Evolutionary conservation across 2,329 filamentous ascomycete species (phyloP), one percentile per base, ranked within the genome.

Genomic region (Beauveria brongniartii): DNA sequence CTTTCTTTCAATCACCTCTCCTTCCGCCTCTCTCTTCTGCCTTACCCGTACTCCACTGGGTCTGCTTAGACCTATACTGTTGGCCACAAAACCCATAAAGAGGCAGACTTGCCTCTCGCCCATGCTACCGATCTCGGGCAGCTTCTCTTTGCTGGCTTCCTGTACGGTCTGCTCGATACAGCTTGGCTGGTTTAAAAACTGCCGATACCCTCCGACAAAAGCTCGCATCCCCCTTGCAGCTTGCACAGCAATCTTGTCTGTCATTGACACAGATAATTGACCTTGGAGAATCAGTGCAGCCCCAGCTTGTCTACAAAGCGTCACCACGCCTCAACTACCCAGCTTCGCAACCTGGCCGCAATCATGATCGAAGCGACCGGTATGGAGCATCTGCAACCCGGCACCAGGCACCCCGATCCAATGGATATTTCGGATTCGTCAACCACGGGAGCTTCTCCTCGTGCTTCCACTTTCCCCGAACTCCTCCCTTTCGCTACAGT

Each of bases 401-500:
- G 5, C 55, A 34, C 22, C 46, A 43, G 46, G 18, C 46, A 53
- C 3, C 12, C 47, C 7, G 48, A 34, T n/a, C 56, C 47, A 18
- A 53, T 59, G 56, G 56, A 53, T 20, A 51, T 59, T 1, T 52
- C 56, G 4, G 56, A 59, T 34, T 18, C 47, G 16, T 44, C 48
- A 22, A 53, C 47, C 7, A 46, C 37, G 12, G 48, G 26, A 20
- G 26, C 56, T 37, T 59, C 56, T 12, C 56, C 46, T 2, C 43
- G 37, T 14, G 53, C 52, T 43, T 59, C 52, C 24, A 57, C 50
- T 37, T 59, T 55, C 22, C 46, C 57, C 34, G 58, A 54, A 26
- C 43, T 62, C 22, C 22, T 59, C 18, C 46, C 56, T 8, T 63
- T 51, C 53, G 28, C 52, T 28, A 53, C 30, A 30, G 56, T 59